phyloP scores from a whole-genome alignment of 2,329 filamentous ascomycete species.

The Ceratocystis variospora region DNA sequence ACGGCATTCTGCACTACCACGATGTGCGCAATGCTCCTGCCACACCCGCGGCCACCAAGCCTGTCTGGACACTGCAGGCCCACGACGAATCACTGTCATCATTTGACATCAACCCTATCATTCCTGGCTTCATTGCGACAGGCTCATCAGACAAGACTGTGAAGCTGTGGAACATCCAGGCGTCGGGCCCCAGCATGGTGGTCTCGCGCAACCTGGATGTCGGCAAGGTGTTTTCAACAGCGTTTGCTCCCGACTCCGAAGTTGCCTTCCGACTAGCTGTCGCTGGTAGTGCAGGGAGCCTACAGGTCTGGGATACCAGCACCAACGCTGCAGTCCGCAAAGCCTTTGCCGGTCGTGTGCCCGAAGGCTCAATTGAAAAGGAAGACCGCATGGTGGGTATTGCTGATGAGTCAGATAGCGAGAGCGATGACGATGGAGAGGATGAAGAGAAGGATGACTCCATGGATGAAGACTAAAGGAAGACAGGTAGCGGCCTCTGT shows the following conservation, averaged over 20 bases:
- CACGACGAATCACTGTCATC: constrained; percentile 85
- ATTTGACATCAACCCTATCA: constrained; percentile 79
- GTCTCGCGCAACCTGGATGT: constrained; percentile 84
- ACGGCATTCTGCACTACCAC: constrained; percentile 81
- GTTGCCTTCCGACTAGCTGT: constrained; percentile 87
- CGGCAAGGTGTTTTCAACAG: constrained; percentile 83
- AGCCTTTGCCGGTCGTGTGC: constrained; percentile 58
- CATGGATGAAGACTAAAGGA: constrained; percentile 42
- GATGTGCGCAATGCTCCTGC: constrained; percentile 67
- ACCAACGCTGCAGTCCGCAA: constrained; percentile 79
- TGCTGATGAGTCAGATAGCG: constrained; percentile 52
- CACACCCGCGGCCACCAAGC: constrained; percentile 60
- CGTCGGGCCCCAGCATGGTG: constrained; percentile 74
- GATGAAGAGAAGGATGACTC: constrained; percentile 33
- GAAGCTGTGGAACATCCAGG: constrained; percentile 87
- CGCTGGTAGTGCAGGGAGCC: constrained; percentile 80
- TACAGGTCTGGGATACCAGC: constrained; percentile 93
- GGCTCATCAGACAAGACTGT: constrained; percentile 89
- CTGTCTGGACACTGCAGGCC: constrained; percentile 88
- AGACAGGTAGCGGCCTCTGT: neutral
- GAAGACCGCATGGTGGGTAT: constrained; percentile 69
- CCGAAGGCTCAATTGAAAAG: constrained; percentile 45
- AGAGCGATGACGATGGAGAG: constrained; percentile 45
- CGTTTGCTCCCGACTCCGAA: constrained; percentile 78
- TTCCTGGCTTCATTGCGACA: constrained; percentile 86